Conservation (phyloP, 2,329 filamentous ascomycete genomes). For the Ophiostoma triangulosporum region DNA sequence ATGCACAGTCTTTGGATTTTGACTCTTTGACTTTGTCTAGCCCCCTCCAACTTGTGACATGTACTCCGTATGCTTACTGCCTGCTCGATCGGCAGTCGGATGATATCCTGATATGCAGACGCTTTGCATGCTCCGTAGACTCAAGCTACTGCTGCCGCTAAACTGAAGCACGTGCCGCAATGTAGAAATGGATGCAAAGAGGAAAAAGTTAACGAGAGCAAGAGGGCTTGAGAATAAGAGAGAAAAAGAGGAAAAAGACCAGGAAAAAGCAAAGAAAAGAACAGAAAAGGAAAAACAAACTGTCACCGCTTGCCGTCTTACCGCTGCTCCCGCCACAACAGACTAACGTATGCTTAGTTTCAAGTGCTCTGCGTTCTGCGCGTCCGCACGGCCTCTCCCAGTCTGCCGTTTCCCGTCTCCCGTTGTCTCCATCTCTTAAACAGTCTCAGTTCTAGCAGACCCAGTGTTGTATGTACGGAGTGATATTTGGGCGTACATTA, state of each 20-base stretch:
- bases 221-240: too few species aligned
- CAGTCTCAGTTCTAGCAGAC: too few species aligned
- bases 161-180: neutral
- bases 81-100: too few species aligned
- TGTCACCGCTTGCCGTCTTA: conserved; percentile 5
- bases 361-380: neutral
- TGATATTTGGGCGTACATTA: too few species aligned
- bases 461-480: too few species aligned
- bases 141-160: neutral
- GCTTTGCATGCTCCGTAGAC: too few species aligned
- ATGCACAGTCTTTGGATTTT: too few species aligned
- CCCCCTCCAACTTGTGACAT: too few species aligned
- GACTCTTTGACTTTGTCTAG: too few species aligned
- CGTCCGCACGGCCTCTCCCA: neutral
- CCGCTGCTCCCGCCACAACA: conserved; percentile 7
- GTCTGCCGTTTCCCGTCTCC: neutral
- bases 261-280: neutral
- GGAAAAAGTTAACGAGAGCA: too few species aligned
- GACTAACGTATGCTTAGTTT: neutral
- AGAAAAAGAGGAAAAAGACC: too few species aligned
- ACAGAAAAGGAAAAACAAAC: neutral
- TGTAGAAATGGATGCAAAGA: neutral
- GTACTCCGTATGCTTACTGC: neutral
- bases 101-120: too few species aligned
- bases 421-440: neutral